phyloP scores from a whole-genome alignment of 345 rosid genomes.

The Hypericum androsaemum region DNA sequence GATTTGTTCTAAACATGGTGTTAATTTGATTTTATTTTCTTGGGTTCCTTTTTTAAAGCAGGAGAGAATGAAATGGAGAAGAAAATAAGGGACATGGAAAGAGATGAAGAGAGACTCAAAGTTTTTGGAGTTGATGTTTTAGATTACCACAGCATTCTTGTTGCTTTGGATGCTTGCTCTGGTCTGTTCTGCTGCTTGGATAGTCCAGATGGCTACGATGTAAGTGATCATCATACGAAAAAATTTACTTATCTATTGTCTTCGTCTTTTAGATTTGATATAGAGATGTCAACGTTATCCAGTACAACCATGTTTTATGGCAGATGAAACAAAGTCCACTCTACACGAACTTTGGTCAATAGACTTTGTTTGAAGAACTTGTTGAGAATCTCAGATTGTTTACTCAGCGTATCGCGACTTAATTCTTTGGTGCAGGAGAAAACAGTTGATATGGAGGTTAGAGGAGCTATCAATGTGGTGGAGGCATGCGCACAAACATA shows the following conservation, averaged over 20 bases:
- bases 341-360: no score
- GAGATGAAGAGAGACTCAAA: conserved; percentile 38
- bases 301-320: no score
- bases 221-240: conserved; percentile 13
- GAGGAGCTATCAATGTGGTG: conserved; percentile 74
- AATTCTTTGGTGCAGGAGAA: conserved; percentile 35
- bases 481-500: conserved; percentile 86
- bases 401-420: not conserved
- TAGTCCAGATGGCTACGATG: conserved; percentile 54
- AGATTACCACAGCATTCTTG: conserved; percentile 72
- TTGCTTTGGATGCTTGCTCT: conserved; percentile 56
- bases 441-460: conserved; percentile 57
- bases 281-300: no score
- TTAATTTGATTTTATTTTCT: not conserved
- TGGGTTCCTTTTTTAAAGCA: conserved; percentile 10
- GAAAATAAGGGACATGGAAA: conserved; percentile 55
- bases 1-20: not conserved
- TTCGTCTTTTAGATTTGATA: no score
- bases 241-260: no score
- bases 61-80: conserved; percentile 53
- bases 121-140: conserved; percentile 53
- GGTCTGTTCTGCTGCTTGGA: conserved; percentile 74
- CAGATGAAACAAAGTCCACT: no score
- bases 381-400: no score
- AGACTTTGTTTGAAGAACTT: no score